phyloP scores from a whole-genome alignment of 2,329 filamentous ascomycete genomes.

The Aspergillus aculeatus region DNA sequence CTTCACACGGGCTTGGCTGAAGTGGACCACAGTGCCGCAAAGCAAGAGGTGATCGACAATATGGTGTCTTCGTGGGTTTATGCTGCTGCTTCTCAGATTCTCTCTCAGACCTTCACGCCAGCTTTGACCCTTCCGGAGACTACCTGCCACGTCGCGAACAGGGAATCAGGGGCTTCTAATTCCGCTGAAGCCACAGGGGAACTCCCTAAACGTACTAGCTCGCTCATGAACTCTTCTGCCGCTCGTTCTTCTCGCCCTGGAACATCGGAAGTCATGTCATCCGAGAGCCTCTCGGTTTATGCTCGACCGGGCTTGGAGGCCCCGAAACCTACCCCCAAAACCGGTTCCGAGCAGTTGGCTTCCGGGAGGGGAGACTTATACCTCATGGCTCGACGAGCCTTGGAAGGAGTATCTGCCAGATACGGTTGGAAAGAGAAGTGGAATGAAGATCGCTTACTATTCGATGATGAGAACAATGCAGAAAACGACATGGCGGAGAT shows the following conservation, averaged over 20 bases:
- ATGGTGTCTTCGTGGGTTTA: constrained; percentile 50
- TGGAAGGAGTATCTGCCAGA: constrained; percentile 71
- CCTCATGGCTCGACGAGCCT: constrained; percentile 72
- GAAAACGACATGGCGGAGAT: constrained; percentile 36
- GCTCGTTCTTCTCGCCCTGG: constrained; percentile 24
- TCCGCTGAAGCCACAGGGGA: constrained; percentile 26
- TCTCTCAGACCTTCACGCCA: constrained; percentile 41
- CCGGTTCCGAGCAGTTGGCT: constrained; percentile 76
- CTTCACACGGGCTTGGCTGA: constrained; percentile 62
- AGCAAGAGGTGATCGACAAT: constrained; percentile 44
- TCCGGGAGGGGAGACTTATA: constrained; percentile 80
- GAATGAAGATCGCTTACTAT: constrained; percentile 54
- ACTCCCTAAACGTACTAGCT: constrained; percentile 42
- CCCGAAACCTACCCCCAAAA: constrained; percentile 36
- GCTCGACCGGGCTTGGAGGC: constrained; percentile 46
- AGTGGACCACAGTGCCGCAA: constrained; percentile 32
- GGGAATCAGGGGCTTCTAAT: constrained; percentile 22
- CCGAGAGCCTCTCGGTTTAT: constrained; percentile 35
- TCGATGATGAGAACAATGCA: constrained; percentile 31
- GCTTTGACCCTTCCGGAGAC: constrained; percentile 38
- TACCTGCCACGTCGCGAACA: constrained; percentile 32
- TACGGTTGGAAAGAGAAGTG: constrained; percentile 76
- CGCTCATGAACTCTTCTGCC: constrained; percentile 26
- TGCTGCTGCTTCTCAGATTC: constrained; percentile 43
- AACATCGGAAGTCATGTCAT: constrained; percentile 28